These are phyloP conservation scores for Venturia effusa DNA, from an alignment of 2,329 filamentous ascomycete species.

Conservation along the genomic window DNA sequence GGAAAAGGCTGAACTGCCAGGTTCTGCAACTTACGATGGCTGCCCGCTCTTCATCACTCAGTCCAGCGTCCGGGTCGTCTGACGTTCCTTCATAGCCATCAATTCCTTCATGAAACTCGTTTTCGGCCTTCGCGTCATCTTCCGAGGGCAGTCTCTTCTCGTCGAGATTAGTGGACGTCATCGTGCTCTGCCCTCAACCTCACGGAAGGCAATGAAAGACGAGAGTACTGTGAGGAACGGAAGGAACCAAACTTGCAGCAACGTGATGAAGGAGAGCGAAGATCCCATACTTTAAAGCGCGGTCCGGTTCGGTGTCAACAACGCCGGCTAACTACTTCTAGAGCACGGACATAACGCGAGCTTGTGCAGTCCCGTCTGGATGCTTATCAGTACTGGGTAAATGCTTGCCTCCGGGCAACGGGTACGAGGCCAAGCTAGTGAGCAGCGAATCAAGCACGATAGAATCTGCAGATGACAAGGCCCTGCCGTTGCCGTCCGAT, in stretches of 20 bases:
- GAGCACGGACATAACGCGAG: not conserved
- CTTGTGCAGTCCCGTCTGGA: not conserved
- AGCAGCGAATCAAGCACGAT: not conserved
- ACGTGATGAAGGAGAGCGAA: not conserved
- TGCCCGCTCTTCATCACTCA: constrained; percentile 52
- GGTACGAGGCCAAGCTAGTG: not conserved
- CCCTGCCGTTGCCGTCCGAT: not conserved
- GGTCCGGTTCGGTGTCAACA: not conserved
- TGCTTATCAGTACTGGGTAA: not conserved
- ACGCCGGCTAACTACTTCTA: not conserved
- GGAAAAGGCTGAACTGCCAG: not conserved
- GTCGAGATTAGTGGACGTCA: constrained; percentile 4
- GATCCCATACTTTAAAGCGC: not conserved
- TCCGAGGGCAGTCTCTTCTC: constrained; percentile 7
- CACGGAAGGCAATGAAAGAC: not conserved
- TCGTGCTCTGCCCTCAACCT: not conserved
- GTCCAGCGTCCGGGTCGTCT: constrained; percentile 50
- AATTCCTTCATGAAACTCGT: not conserved
- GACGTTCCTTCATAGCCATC: not conserved
- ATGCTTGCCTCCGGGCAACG: not conserved
- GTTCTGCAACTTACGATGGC: constrained; percentile 41
- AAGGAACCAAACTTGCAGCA: not conserved
- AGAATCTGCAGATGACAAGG: not conserved
- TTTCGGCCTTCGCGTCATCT: not conserved
- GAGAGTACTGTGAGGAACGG: no score